Evolutionary conservation across 108 stramenopile species (phyloP), one percentile per base, ranked within the genome.

Genomic region (Stephanodiscus minutulus): DNA sequence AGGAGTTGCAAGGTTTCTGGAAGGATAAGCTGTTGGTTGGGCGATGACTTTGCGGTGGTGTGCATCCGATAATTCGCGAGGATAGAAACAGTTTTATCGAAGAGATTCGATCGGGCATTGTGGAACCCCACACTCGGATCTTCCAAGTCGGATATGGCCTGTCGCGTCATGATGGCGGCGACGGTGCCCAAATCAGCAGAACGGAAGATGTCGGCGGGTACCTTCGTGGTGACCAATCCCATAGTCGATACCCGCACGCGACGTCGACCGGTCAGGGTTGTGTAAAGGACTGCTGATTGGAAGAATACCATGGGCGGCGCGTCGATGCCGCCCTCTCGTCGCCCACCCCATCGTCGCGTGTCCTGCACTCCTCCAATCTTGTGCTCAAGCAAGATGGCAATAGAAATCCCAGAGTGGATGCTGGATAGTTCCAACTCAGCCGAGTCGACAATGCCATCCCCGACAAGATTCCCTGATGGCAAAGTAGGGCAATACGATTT

Each of bases 1-100:
- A 96, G 85, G 48, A 95, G 74, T 70, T 94, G 82, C 47, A 98
- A 79, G 18, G 88, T 73, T 72, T 94, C 94, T 17, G 98, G 97
- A 13, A 97, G 86, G 29, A 96, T 78, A 33, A 98, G 86, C 72
- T 97, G 96, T 11, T 85, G 86, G 0, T 59, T 35, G 25, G 92
- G 77, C 5, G 89, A 84, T 24, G 82, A 59, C 21, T 61, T 50
- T 15, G 94, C 90, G 21, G 68, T 60, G 62, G 91, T 90, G 52
- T 88, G 55, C 63, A 76, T 27, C 48, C 96, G 87, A 79, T 97
- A 96, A 50, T 73, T 79, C 18, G 80, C 72, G 49, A 98, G 80
- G 41, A 92, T 82, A 0, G 86, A 62, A 18, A 93, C 72, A 58
- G 82, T 87, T 48, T 66, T 57, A 10, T 81, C 65, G 44, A 84